Evolutionary conservation across 2,329 filamentous ascomycete species (phyloP).

Genomic region (Elsinoe necatrix): DNA sequence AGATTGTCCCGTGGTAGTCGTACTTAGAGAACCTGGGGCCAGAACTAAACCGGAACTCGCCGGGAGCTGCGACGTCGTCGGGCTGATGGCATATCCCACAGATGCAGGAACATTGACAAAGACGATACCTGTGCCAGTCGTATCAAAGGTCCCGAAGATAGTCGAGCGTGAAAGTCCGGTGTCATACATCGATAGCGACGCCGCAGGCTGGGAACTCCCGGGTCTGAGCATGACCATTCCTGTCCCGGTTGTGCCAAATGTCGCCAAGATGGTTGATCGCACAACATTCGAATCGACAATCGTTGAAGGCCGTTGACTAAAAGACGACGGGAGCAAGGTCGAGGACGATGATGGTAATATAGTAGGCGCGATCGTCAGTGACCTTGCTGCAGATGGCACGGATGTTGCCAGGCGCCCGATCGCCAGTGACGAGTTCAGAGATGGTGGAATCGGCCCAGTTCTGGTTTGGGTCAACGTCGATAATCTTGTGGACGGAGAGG

Average conservation of each 20-base stretch:
- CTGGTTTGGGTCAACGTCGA: too few species aligned
- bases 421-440: too few species aligned
- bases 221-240: slow-evolving; percentile 1
- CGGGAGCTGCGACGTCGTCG: neutral
- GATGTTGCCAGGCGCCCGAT: too few species aligned
- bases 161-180: neutral
- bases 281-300: neutral
- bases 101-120: neutral
- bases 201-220: neutral
- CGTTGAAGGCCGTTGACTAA: neutral
- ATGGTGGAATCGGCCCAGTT: too few species aligned
- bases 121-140: neutral
- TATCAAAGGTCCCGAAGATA: neutral
- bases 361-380: neutral
- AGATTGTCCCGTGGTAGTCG: too few species aligned
- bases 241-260: neutral
- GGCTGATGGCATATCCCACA: neutral
- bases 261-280: neutral
- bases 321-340: neutral
- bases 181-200: neutral
- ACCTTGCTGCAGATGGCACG: too few species aligned
- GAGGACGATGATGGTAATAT: neutral
- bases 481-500: too few species aligned
- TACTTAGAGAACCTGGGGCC: too few species aligned
- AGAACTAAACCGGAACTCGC: too few species aligned